Conservation (phyloP, 2,329 filamentous ascomycete genomes). For the Alternaria brassicicola region DNA sequence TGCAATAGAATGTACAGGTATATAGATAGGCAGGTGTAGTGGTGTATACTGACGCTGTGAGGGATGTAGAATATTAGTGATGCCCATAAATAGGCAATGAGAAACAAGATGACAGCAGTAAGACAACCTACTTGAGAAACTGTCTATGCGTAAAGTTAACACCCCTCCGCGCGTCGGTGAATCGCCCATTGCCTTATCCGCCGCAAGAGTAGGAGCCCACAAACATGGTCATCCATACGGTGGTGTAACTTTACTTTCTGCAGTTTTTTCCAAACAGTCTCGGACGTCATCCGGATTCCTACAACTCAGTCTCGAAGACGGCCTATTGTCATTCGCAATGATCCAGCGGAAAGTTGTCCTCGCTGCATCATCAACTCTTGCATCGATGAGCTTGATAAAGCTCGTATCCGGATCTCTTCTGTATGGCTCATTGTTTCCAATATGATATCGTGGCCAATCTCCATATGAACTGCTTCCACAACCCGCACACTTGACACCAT, state of each 20-base stretch:
- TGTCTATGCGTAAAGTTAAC: not conserved
- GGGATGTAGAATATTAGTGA: not conserved
- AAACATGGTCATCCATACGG: not conserved
- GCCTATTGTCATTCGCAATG: slow-evolving; percentile 3
- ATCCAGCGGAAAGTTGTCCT: slow-evolving; percentile 9
- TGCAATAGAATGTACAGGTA: not conserved
- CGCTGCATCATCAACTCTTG: slow-evolving; percentile 13
- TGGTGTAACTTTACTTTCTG: not conserved
- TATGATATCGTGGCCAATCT: slow-evolving; percentile 21
- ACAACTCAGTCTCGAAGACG: not conserved
- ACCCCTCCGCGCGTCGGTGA: not conserved
- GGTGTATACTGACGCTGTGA: not conserved
- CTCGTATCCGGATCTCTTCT: slow-evolving; percentile 18
- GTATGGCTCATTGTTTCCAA: slow-evolving; percentile 21
- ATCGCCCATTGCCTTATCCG: not conserved
- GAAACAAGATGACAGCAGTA: not conserved
- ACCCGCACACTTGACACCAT: slow-evolving; percentile 14
- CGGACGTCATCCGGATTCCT: not conserved
- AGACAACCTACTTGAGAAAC: not conserved
- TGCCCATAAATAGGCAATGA: not conserved
- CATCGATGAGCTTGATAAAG: slow-evolving; percentile 17
- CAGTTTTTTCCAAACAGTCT: not conserved
- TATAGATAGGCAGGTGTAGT: not conserved
- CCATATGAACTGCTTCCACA: slow-evolving; percentile 18
- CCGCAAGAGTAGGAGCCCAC: not conserved